Evolutionary conservation across 2,329 filamentous ascomycete genomes (phyloP), one percentile per base, ranked within the genome.

Genomic region (Cyphellophora europaea): DNA sequence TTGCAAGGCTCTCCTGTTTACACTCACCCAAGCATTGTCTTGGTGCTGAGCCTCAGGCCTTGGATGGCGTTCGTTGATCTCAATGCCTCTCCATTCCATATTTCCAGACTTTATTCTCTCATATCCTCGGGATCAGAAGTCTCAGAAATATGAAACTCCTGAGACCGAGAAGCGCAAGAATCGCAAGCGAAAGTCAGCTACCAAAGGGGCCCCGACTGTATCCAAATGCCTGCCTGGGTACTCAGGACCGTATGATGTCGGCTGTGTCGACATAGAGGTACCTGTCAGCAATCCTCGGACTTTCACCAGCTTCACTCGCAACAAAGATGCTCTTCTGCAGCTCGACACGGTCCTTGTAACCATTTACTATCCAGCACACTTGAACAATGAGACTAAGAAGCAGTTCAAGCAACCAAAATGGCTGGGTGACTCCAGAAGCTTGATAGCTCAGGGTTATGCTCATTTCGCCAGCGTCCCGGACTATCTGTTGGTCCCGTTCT

Each of bases 311-410:
- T 72, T 73, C 36, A 69, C 57, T 19, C 57, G 69, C 23, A 43
- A 68, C 16, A 55, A 64, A 33, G 55, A 57, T 35, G 63, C 68
- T 42, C 41, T 72, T 5, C 52, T 76, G 11, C 58, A 71, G 35
- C 54, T 74, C 11, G 65, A 75, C 40, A 80, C 77, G 0, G 72
- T 80, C 6, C 61, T 81, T 4, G 71, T 81, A 55, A 71, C 71
- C 1, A 54, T 81, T n/a, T 82, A 75, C 53, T 82, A 82, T 50
- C 77, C 77, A 2, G 67, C 71, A 29, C 65, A 68, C 12, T 49
- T 69, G 36, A 62, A 59, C n/a, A n/a, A n/a, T n/a, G n/a, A n/a
- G n/a, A n/a, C n/a, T n/a, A n/a, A n/a, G n/a, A 60, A 59, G 27
- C 59, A 62, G 25, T 67, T 66, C 45, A 69, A 65, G 12, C 64